These are phyloP conservation scores for Xylariaceae sp. DNA, from an alignment of 2,329 filamentous ascomycete genomes.

Conservation along the genomic window DNA sequence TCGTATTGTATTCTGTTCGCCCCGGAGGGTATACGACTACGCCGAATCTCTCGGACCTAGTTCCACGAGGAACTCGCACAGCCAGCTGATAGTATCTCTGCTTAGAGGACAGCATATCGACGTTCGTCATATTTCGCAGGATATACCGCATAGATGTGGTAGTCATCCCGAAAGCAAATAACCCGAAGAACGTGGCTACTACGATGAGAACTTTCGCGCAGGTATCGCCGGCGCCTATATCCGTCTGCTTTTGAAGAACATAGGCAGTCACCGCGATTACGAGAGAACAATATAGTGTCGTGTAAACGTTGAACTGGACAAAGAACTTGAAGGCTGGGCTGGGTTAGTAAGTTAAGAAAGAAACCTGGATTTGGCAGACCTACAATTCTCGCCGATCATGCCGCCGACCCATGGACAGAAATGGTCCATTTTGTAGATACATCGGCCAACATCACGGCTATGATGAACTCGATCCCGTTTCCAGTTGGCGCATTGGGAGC, in stretches of 20 bases:
- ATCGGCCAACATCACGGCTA: constrained; percentile 73
- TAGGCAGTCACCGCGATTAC: constrained; percentile 59
- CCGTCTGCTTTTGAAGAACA: constrained; percentile 52
- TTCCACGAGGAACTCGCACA: constrained; percentile 57
- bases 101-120: constrained; percentile 66
- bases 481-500: constrained; percentile 75
- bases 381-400: constrained; percentile 75
- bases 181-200: constrained; percentile 64
- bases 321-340: constrained; percentile 82
- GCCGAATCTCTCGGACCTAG: constrained; percentile 40
- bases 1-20: constrained; percentile 18
- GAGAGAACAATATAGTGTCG: constrained; percentile 60
- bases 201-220: constrained; percentile 63
- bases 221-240: constrained; percentile 44
- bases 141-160: constrained; percentile 65
- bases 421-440: constrained; percentile 88
- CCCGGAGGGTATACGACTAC: constrained; percentile 57
- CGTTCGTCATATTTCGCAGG: constrained; percentile 71
- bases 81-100: constrained; percentile 66
- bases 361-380: constrained; percentile 26
- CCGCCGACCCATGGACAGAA: constrained; percentile 97
- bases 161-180: constrained; percentile 79
- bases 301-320: constrained; percentile 76
- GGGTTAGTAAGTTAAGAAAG: constrained; percentile 7
- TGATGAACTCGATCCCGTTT: constrained; percentile 87